Evolutionary conservation across 306 rosid genomes (phyloP).

Genomic region (Vigna angularis): DNA sequence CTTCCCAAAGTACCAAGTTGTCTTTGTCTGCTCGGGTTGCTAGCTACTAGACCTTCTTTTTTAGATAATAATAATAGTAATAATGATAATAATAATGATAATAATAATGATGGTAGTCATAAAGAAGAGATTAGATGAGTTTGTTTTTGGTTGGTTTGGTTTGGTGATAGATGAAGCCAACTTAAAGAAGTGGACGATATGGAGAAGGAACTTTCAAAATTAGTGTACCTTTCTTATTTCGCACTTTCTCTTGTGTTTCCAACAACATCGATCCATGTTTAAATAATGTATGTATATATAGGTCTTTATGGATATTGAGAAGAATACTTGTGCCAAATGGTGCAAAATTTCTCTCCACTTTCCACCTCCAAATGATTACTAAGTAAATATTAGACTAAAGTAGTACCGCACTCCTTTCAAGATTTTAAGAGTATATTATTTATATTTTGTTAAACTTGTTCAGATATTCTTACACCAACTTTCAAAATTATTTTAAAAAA

Average conservation of each 20-base stretch:
- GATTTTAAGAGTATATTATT: too few species aligned
- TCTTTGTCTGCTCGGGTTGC: constrained; percentile 3
- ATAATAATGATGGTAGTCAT: not conserved
- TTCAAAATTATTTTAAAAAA: too few species aligned
- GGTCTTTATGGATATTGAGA: not conserved
- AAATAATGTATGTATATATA: not conserved
- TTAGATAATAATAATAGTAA: not conserved
- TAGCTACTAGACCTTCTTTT: constrained; percentile 6
- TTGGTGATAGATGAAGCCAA: not conserved
- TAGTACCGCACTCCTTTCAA: too few species aligned
- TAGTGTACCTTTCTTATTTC: constrained; percentile 7
- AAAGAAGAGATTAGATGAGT: not conserved
- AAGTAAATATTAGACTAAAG: not conserved
- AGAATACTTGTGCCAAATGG: not conserved
- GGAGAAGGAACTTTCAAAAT: constrained; percentile 6
- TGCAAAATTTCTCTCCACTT: not conserved
- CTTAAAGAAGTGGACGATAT: constrained; percentile 1
- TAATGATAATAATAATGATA: not conserved
- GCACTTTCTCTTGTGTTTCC: not conserved
- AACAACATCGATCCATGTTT: not conserved
- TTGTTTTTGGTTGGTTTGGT: not conserved
- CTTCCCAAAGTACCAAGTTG: not conserved
- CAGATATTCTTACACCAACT: too few species aligned
- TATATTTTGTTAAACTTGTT: too few species aligned
- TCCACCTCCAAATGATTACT: not conserved